Conservation (phyloP, 2,329 filamentous ascomycete species). For the Claviceps cyperi region DNA sequence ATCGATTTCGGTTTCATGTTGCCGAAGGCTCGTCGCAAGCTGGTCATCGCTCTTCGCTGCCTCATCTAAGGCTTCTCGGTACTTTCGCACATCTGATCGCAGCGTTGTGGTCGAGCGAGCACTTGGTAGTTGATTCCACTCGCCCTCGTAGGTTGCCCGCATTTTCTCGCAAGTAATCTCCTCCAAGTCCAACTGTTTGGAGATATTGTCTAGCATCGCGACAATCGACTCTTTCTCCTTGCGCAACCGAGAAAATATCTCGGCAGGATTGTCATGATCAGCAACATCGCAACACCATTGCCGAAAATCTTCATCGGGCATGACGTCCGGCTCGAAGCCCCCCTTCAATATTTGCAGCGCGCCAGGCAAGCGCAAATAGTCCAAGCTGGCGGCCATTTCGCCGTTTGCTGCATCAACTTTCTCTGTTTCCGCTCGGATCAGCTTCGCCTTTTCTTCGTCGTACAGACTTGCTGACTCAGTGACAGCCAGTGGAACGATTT, state of each 20-base stretch:
- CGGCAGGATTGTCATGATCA: slow-evolving; percentile 64
- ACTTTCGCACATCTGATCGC: slow-evolving; percentile 73
- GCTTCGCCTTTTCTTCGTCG: slow-evolving; percentile 94
- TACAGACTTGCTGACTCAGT: slow-evolving; percentile 95
- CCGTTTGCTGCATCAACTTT: slow-evolving; percentile 83
- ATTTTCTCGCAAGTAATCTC: slow-evolving; percentile 98
- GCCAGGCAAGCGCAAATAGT: slow-evolving; percentile 81
- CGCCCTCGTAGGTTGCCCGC: slow-evolving; percentile 87
- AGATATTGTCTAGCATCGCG: slow-evolving; percentile 58
- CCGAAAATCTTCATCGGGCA: slow-evolving; percentile 80
- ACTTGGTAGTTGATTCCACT: slow-evolving; percentile 97
- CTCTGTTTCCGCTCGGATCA: slow-evolving; percentile 86
- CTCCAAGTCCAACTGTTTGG: slow-evolving; percentile 88
- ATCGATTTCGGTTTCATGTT: slow-evolving; percentile 79
- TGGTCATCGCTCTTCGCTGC: slow-evolving; percentile 76
- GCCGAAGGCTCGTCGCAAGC: slow-evolving; percentile 66
- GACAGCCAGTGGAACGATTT: slow-evolving; percentile 89
- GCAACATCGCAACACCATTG: slow-evolving; percentile 90
- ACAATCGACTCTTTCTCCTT: slow-evolving; percentile 65
- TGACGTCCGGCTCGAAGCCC: slow-evolving; percentile 76
- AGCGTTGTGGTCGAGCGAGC: slow-evolving; percentile 77
- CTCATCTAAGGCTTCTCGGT: slow-evolving; percentile 79
- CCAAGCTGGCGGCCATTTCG: slow-evolving; percentile 89
- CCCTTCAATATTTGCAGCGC: slow-evolving; percentile 87
- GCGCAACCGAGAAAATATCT: slow-evolving; percentile 66